A percentile compares a stretch with the other conserved stretches of the same genome.
Conservation (phyloP, 2,329 filamentous ascomycete genomes). For the Alternaria incomplexa region DNA sequence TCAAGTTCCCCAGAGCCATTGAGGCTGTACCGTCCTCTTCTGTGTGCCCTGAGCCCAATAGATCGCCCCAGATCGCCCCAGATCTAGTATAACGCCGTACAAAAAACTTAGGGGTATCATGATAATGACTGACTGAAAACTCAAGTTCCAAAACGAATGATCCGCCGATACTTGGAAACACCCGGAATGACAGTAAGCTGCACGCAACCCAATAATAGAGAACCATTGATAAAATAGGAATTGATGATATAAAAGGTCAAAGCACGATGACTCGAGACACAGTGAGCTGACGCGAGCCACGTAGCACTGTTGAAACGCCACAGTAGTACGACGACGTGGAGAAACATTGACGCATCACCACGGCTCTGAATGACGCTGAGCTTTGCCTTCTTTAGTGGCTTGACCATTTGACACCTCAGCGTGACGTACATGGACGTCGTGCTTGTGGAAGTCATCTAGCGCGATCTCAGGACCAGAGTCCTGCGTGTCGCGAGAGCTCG, state of each 20-base stretch:
- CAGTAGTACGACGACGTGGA: constrained; percentile 2
- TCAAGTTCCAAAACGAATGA: not conserved
- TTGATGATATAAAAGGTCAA: not conserved
- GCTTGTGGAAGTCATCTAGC: constrained; percentile 10
- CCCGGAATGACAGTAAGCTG: not conserved
- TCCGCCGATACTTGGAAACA: not conserved
- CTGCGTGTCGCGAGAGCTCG: constrained; percentile 7
- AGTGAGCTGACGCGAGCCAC: not conserved
- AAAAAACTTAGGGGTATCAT: not conserved
- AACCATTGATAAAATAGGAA: not conserved
- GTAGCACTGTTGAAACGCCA: constrained; percentile 1
- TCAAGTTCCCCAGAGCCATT: not conserved
- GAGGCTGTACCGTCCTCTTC: not conserved
- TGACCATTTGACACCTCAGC: not conserved
- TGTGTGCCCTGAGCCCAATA: not conserved
- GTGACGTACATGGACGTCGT: constrained; percentile 4
- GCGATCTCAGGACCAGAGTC: constrained; percentile 14
- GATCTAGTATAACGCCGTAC: not conserved
- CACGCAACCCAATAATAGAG: not conserved
- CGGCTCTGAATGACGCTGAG: not conserved
- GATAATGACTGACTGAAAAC: not conserved
- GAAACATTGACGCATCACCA: constrained; percentile 5
- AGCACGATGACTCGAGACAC: not conserved
- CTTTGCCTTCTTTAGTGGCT: not conserved
- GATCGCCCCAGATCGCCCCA: not conserved